Evolutionary conservation across 805 yeast species (phyloP), one percentile per base, ranked within the genome.

Genomic region (Vanderwaltozyma polyspora): DNA sequence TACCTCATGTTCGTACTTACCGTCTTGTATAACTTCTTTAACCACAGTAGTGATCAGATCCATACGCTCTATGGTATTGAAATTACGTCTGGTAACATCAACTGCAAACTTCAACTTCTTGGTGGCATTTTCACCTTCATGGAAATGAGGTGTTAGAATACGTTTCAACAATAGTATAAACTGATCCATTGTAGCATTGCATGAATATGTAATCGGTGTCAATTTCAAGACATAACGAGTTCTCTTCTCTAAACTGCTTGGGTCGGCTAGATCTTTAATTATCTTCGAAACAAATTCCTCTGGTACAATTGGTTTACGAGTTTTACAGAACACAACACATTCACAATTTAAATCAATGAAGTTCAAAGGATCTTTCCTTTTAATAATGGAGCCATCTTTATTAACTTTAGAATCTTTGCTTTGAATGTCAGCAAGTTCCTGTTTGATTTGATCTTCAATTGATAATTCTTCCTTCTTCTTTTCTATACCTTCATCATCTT

Each of bases 261-360:
- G 59, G 5, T 67, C 68, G 18, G 57, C 52, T 6, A 79, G 66
- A 28, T 81, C 84, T 25, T 67, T 48, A 53, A 94, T 80, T 2
- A 89, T 59, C 19, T 62, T 60, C 25, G 66, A 63, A 8, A 83
- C 89, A 35, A 91, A 70, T 3, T 64, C 57, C 23, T 76, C 91
- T 0, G 97, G 95, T 16, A 72, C 75, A 6, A 87, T 67, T 1
- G 96, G 95, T 43, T 63, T 70, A 46, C 80, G 72, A 1, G 86
- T 74, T 49, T 93, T 82, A 47, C 86, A 72, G 52, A 89, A 91
- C 2, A 86, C 72, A 28, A 91, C 75, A 57, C 94, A 84, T 53
- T 83, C 94, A 49, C 86, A 78, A 14, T 76, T 79, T 24, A 84
- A 55, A 5, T 74, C 78, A 18, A 82, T 66, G 29, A 80, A 76